Evolutionary conservation across 306 rosid genomes (phyloP).

Genomic region (Vigna mungo): DNA sequence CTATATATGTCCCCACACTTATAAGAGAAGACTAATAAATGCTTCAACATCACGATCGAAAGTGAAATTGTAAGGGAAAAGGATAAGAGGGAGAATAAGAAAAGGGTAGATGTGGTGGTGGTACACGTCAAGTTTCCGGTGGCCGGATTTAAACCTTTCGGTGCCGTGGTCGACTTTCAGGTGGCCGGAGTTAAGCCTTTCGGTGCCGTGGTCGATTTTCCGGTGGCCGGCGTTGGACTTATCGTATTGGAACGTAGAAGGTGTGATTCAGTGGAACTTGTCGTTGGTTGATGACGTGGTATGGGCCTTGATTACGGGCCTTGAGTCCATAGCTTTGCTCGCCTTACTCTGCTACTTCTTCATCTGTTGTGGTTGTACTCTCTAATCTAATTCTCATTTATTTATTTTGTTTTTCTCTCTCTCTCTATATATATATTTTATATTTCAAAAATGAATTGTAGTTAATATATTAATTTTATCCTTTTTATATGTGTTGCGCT

Average conservation of each 20-base stretch:
- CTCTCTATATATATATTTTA: not conserved
- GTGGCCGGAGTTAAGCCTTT: constrained; percentile 53
- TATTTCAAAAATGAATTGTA: not conserved
- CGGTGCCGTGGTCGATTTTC: constrained; percentile 36
- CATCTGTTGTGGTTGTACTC: constrained; percentile 61
- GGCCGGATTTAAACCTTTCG: constrained; percentile 52
- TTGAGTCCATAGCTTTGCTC: constrained; percentile 47
- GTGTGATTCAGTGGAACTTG: constrained; percentile 36
- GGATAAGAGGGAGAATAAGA: not conserved
- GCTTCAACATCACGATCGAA: not conserved
- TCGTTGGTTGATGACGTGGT: constrained; percentile 49
- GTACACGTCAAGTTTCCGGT: constrained; percentile 45
- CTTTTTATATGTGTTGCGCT: not conserved
- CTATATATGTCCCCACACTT: not conserved
- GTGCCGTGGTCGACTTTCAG: constrained; percentile 38
- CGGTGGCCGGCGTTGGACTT: constrained; percentile 51
- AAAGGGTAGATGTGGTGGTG: constrained; percentile 33
- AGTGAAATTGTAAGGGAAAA: not conserved
- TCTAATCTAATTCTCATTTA: constrained; percentile 38
- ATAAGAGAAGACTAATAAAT: not conserved
- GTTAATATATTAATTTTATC: not conserved
- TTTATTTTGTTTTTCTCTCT: not conserved
- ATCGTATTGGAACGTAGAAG: constrained; percentile 46
- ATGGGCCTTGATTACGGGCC: constrained; percentile 44
- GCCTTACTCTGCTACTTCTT: constrained; percentile 55